These are phyloP conservation scores for Castanea mollissima DNA, from an alignment of 306 rosid species.

Conservation along the genomic window DNA sequence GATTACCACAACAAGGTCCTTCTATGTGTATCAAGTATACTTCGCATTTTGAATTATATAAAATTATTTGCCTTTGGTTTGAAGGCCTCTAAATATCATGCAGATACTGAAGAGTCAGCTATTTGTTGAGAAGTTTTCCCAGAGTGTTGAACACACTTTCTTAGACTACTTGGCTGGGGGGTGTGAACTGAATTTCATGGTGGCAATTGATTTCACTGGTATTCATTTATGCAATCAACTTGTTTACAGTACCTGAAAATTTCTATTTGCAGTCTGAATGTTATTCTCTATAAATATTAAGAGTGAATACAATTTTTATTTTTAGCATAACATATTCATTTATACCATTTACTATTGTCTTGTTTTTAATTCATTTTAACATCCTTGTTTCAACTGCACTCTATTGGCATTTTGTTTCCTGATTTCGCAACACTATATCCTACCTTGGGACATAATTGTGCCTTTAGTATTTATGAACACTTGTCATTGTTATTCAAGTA, in stretches of 20 bases:
- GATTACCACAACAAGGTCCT: conserved; percentile 79
- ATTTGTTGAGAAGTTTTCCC: conserved; percentile 70
- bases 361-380: background rate
- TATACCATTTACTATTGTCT: background rate
- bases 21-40: conserved; percentile 20
- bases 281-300: background rate
- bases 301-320: background rate
- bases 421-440: background rate
- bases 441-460: background rate
- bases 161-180: conserved; percentile 94
- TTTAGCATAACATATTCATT: background rate
- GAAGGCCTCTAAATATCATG: conserved; percentile 27
- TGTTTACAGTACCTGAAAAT: background rate
- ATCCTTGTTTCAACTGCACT: background rate
- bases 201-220: conserved; percentile 97
- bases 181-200: conserved; percentile 91
- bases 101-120: conserved; percentile 83
- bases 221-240: background rate
- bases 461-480: background rate
- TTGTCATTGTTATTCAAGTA: background rate
- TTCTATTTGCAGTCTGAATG: background rate
- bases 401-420: background rate
- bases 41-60: conserved; percentile 13
- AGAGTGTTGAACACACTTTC: conserved; percentile 74
- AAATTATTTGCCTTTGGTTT: conserved; percentile 22